Percentiles rank a stretch among this genome's conserved stretches.
Evolutionary conservation across 2,329 filamentous ascomycete species (phyloP).

Genomic region (Graphiopsis chlorocephala): DNA sequence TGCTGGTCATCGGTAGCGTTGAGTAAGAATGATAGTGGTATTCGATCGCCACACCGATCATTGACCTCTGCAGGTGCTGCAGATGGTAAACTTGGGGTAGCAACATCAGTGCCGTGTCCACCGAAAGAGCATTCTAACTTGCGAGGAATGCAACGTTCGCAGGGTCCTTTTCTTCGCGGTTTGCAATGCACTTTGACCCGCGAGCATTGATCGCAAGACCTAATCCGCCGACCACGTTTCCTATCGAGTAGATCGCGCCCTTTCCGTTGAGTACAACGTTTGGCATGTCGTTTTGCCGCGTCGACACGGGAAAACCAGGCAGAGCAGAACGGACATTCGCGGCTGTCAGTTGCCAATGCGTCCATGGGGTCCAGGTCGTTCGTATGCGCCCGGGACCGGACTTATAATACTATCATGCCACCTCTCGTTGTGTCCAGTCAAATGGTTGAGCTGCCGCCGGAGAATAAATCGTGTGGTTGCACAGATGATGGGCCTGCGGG

Average conservation of each 20-base stretch:
- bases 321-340: constrained; percentile 15
- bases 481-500: not conserved
- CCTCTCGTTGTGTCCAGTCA: not conserved
- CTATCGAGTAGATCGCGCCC: not conserved
- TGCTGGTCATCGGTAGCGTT: constrained; percentile 14
- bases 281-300: constrained; percentile 7
- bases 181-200: constrained; percentile 15
- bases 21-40: constrained; percentile 9
- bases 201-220: constrained; percentile 9
- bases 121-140: constrained; percentile 4
- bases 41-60: not conserved
- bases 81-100: no score
- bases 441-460: not conserved
- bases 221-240: constrained; percentile 5
- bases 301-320: constrained; percentile 10
- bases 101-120: not conserved
- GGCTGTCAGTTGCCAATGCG: not conserved
- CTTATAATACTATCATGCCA: not conserved
- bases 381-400: not conserved
- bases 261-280: constrained; percentile 2
- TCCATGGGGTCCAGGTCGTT: not conserved
- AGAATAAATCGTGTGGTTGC: not conserved
- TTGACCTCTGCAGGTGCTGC: not conserved
- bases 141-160: constrained; percentile 24
- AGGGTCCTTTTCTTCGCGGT: not conserved